phyloP scores from a whole-genome alignment of 2,329 filamentous ascomycete species.

The Fusarium liriodendri region DNA sequence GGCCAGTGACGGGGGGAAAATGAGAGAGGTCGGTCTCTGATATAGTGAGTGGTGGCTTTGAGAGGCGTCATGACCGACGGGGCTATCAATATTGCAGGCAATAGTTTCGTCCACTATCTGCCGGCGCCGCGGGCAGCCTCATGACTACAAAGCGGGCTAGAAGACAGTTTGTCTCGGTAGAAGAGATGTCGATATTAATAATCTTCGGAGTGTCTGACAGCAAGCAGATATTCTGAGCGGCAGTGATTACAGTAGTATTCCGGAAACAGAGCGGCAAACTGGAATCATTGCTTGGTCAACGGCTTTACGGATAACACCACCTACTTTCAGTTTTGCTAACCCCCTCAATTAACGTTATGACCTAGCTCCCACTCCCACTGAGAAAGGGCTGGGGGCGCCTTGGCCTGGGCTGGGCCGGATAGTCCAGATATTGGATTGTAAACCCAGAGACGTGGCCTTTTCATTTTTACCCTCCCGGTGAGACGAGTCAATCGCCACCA shows the following conservation, averaged over 20 bases:
- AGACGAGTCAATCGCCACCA: constrained; percentile 32
- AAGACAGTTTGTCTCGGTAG: background rate
- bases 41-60: background rate
- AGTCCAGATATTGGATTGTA: background rate
- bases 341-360: background rate
- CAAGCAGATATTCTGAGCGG: constrained; percentile 7
- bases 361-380: background rate
- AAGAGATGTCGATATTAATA: constrained; percentile 10
- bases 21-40: background rate
- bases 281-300: background rate
- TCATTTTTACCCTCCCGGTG: background rate
- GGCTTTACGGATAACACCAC: background rate
- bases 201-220: constrained; percentile 9
- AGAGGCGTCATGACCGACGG: background rate
- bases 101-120: background rate
- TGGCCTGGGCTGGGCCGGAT: constrained; percentile 2
- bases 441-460: constrained; percentile 16
- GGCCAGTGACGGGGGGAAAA: background rate
- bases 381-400: background rate
- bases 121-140: background rate
- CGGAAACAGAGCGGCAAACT: background rate
- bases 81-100: background rate
- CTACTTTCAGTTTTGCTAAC: background rate
- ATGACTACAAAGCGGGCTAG: background rate
- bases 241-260: background rate